Base-by-base conservation (phyloP, 495 filamentous ascomycete species). In the Penicillium daleae region DNA sequence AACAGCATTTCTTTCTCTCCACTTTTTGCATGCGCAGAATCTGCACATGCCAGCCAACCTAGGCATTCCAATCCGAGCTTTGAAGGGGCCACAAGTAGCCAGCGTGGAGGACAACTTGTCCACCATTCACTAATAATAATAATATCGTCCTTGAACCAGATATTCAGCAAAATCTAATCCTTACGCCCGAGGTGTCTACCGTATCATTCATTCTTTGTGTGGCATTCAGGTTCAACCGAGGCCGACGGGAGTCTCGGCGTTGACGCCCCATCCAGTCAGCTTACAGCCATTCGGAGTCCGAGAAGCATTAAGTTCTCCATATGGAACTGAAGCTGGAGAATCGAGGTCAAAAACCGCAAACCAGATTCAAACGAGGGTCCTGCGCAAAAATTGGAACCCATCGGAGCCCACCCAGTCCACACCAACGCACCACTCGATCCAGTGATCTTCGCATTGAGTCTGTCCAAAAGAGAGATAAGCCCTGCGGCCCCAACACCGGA, bases 401-500 rank as follows among this genome's bases (percentile, higher is more conserved):
- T 60, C 59, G 54, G 59, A 63, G 33, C 19, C 63, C 55, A 62
- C 69, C 29, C 35, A 61, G 58, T 63, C 64, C 59, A 67, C 62
- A n/a, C 51, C 55, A 52, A 54, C 33, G 56, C 59, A 65, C 60
- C 66, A 63, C 42, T 7, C 66, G 61, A 68, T 65, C 66, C 66
- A 63, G 59, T 61, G 67, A 72, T 72, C 67, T 62, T 68, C 67
- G 32, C 54, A 48, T 22, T 40, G 26, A 57, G 49, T 29, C 57
- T 44, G 42, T 65, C 57, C 66, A 64, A 63, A 60, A 59, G 59
- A 58, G 53, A 65, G 65, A 72, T 72, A 70, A 70, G 70, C 70
- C 64, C 69, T 72, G 69, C 57, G 64, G 67, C 62, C 59, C 67
- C 69, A 42, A 56, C 63, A 37, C 61, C 62, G 66, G 59, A 35